These are phyloP conservation scores for Phenoliferia sp. DNA, from an alignment of 1,284 basidiomycete genomes.

Conservation along the genomic window DNA sequence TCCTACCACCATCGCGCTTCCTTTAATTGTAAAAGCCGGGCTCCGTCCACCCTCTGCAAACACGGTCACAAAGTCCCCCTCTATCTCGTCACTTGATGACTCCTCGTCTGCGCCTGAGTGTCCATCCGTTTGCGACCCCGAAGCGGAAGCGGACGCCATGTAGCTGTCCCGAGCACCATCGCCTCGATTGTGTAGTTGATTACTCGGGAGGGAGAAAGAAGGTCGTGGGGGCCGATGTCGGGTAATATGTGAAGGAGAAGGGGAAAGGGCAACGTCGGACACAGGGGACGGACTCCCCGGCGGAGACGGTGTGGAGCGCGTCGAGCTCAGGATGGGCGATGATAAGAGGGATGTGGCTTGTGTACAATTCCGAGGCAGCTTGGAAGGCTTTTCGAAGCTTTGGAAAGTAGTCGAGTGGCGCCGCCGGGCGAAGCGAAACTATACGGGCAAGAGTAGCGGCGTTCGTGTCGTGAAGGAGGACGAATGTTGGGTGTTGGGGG, in stretches of 20 bases:
- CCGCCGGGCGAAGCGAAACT: too few relatives aligned
- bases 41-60: not conserved
- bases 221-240: not conserved
- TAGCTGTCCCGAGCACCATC: constrained; percentile 11
- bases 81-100: constrained; percentile 5
- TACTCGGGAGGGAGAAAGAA: not conserved
- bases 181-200: not conserved
- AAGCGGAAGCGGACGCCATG: constrained; percentile 22
- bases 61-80: not conserved
- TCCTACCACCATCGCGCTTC: not conserved
- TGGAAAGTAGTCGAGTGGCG: too few relatives aligned
- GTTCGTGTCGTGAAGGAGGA: too few relatives aligned
- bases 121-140: constrained; percentile 16
- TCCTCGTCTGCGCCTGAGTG: constrained; percentile 8
- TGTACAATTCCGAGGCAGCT: too few relatives aligned
- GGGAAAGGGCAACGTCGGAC: not conserved
- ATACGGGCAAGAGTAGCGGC: too few relatives aligned
- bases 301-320: constrained; percentile 2
- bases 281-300: not conserved
- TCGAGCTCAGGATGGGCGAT: not conserved
- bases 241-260: not conserved
- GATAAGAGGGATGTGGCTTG: too few relatives aligned
- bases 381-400: too few relatives aligned
- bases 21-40: not conserved
- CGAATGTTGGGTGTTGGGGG: too few relatives aligned